These are phyloP conservation scores for Rhodotorula toruloides DNA, from an alignment of 768 basidiomycete species.

Conservation along the genomic window DNA sequence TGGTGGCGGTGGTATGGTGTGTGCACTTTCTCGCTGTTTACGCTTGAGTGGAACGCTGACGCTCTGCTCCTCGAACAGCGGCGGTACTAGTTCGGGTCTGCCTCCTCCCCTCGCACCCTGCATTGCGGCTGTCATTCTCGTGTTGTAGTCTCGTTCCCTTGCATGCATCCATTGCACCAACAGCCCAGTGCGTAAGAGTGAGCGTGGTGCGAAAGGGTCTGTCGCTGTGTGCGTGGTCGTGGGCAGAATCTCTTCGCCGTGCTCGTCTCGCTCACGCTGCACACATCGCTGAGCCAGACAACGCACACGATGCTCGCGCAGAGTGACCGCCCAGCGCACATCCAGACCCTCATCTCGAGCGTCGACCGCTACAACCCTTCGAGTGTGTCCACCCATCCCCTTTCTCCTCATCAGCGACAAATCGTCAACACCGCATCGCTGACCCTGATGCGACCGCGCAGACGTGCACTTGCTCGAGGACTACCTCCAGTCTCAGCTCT, in stretches of 20 bases:
- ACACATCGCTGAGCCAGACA: fast-evolving
- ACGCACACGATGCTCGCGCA: constrained; percentile 17
- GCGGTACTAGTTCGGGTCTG: too few relatives aligned
- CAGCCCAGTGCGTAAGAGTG: too few relatives aligned
- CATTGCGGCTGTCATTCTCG: too few relatives aligned
- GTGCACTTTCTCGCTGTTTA: too few relatives aligned
- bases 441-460: neutral
- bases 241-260: neutral
- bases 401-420: neutral
- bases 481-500: constrained; percentile 87
- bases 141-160: too few relatives aligned
- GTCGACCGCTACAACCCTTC: constrained; percentile 91
- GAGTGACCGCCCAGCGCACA: constrained; percentile 29
- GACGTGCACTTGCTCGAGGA: constrained; percentile 87
- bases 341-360: constrained; percentile 26
- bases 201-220: too few relatives aligned
- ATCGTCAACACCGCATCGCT: neutral
- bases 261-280: neutral
- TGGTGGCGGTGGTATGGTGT: neutral
- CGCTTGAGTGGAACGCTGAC: too few relatives aligned
- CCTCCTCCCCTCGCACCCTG: too few relatives aligned
- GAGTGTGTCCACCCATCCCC: constrained; percentile 45
- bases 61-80: too few relatives aligned
- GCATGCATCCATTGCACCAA: too few relatives aligned
- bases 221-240: too few relatives aligned